Percentiles rank a stretch among this genome's conserved stretches.
Evolutionary conservation across 441 rosid species (phyloP).

Genomic region (Gossypium lobatum): DNA sequence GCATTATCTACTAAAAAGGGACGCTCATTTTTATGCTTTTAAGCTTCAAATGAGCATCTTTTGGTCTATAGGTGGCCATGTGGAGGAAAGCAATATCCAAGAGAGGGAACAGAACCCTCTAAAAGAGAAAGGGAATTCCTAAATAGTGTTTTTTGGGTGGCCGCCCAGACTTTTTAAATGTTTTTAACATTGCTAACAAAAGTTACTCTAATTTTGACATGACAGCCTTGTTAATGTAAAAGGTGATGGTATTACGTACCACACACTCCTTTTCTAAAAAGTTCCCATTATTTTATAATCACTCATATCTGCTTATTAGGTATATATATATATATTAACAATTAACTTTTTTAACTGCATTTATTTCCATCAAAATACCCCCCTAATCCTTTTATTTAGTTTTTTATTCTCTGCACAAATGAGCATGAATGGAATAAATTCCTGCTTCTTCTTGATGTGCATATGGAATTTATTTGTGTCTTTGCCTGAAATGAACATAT

Average conservation of each 20-base stretch:
- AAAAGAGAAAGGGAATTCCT: slow-evolving; percentile 21
- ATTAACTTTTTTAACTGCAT: neutral
- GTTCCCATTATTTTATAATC: slow-evolving; percentile 26
- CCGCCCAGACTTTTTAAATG: slow-evolving; percentile 47
- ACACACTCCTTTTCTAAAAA: slow-evolving; percentile 39
- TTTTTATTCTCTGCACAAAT: neutral
- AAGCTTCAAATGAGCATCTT: slow-evolving; percentile 60
- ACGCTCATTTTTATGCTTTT: slow-evolving; percentile 54
- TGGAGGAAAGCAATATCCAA: slow-evolving; percentile 48
- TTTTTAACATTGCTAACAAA: slow-evolving; percentile 34
- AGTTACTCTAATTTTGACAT: slow-evolving; percentile 72
- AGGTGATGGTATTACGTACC: slow-evolving; percentile 60
- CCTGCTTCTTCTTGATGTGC: slow-evolving; percentile 1
- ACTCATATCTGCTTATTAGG: neutral
- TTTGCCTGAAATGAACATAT: neutral
- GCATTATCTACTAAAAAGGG: slow-evolving; percentile 82
- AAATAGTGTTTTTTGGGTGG: slow-evolving; percentile 33
- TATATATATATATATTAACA: neutral
- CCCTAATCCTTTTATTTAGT: neutral
- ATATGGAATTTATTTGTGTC: neutral
- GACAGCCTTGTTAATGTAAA: slow-evolving; percentile 71
- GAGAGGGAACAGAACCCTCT: slow-evolving; percentile 26
- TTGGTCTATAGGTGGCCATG: slow-evolving; percentile 66
- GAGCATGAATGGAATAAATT: neutral
- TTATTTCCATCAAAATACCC: neutral